Evolutionary conservation across 805 yeast species (phyloP).

Genomic region (Yarrowia bubula): DNA sequence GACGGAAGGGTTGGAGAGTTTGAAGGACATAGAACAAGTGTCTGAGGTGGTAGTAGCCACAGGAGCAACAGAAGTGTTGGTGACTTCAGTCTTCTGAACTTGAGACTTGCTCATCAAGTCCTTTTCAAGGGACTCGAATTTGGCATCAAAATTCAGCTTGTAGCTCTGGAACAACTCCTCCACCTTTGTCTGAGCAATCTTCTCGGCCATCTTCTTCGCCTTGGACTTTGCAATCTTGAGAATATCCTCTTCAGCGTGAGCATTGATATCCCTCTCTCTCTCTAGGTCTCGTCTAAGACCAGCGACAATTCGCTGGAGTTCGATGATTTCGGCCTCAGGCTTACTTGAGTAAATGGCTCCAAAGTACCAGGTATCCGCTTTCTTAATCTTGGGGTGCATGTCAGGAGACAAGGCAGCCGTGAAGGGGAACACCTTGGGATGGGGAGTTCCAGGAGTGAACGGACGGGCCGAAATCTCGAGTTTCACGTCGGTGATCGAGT

Average conservation of each 20-base stretch:
- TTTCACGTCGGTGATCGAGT: too few relatives aligned
- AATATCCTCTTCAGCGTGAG: not conserved
- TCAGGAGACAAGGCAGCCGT: not conserved
- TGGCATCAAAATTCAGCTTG: not conserved
- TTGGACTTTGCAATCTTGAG: not conserved
- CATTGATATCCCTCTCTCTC: not conserved
- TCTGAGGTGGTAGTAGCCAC: not conserved
- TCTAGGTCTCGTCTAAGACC: slow-evolving; percentile 4
- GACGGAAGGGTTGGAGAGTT: not conserved
- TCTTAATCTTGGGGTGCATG: not conserved
- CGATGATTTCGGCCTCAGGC: not conserved
- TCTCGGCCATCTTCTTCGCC: not conserved
- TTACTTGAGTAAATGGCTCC: not conserved
- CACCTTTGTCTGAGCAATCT: not conserved
- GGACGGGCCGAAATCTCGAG: not conserved
- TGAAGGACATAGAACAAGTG: slow-evolving; percentile 15
- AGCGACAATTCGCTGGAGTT: not conserved
- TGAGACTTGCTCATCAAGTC: not conserved
- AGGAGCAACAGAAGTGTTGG: too few relatives aligned
- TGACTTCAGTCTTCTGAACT: not conserved
- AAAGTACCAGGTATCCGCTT: not conserved
- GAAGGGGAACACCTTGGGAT: too few relatives aligned
- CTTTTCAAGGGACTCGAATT: not conserved
- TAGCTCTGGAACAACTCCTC: not conserved
- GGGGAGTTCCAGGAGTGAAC: too few relatives aligned